These are phyloP conservation scores for Acacia crassicarpa DNA, from an alignment of 306 rosid genomes.

Conservation along the genomic window DNA sequence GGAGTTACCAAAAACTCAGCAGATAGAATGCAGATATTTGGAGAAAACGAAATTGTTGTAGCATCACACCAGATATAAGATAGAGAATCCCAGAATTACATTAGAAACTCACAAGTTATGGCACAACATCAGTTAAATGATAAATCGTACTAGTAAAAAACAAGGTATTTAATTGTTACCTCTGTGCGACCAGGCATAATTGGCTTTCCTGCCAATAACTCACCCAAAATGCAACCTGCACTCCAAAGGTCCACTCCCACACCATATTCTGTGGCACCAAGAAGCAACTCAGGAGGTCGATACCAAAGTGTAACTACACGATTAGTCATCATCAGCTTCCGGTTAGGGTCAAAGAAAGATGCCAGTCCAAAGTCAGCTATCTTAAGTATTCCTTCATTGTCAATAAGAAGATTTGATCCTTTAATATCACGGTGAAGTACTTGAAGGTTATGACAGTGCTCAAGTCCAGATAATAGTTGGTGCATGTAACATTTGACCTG, in stretches of 20 bases:
- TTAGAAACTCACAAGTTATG: conserved; percentile 7
- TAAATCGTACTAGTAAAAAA: conserved; percentile 20
- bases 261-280: conserved; percentile 87
- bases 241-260: conserved; percentile 95
- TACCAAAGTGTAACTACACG: conserved; percentile 97
- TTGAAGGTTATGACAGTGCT: conserved; percentile 79
- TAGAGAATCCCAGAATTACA: conserved; percentile 15
- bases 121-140: conserved; percentile 19
- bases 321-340: conserved; percentile 85
- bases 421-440: conserved; percentile 96
- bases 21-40: not conserved
- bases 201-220: conserved; percentile 91
- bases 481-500: conserved; percentile 93
- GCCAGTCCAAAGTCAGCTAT: conserved; percentile 98
- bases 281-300: conserved; percentile 95
- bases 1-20: conserved; percentile 5
- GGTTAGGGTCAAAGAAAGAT: conserved; percentile 77
- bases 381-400: conserved; percentile 74
- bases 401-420: conserved; percentile 95
- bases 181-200: conserved; percentile 99
- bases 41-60: not conserved
- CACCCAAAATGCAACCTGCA: conserved; percentile 95
- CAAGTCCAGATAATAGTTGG: conserved; percentile 87
- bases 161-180: conserved; percentile 48
- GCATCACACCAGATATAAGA: not conserved